Evolutionary conservation across 352 stramenopile species (phyloP), one percentile per base, ranked within the genome.

Genomic region (Pythium graminicola): DNA sequence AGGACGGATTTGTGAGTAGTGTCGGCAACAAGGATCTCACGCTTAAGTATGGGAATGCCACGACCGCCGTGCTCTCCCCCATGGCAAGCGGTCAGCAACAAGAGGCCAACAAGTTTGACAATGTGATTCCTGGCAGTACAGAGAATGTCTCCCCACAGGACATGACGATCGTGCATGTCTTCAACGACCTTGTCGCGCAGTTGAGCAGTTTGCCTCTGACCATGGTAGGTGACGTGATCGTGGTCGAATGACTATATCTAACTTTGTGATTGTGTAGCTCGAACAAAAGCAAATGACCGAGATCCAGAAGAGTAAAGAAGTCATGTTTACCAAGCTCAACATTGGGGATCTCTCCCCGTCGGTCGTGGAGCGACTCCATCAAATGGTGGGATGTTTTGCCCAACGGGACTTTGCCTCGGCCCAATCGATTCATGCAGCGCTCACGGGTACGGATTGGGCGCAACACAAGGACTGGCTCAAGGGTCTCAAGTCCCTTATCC

Each of bases 401-500:
- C 76, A 85, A 45, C 75, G 76, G 33, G 81, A 94, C 69, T 92
- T 91, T 65, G 76, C 60, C 35, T 76, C 65, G 17, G 83, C 83
- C 46, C 79, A 90, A 51, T 57, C 73, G 32, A 87, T 97, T 44
- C 86, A 98, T 60, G 95, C 94, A 49, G 74, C 67, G 31, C 70
- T 98, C 22, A 96, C 95, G 23, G 93, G 84, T 45, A 94, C 82
- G 46, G 88, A 97, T 51, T 99, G 95, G 95, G 80, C 85, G 57
- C 85, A 95, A 52, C 93, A 99, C 81, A 98, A 98, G 75, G 95
- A 98, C 81, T 99, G 94, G 94, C 83, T 98, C 56, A 97, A 97
- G 65, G 94, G 93, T 13, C 78, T 98, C 67, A 99, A 99, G 67
- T 93, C 89, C 63, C 76, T 98, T 60, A 89, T 98, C 64, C 92